Conservation (phyloP, 148 eudicot species). For the Rhododendron ferrugineum region DNA sequence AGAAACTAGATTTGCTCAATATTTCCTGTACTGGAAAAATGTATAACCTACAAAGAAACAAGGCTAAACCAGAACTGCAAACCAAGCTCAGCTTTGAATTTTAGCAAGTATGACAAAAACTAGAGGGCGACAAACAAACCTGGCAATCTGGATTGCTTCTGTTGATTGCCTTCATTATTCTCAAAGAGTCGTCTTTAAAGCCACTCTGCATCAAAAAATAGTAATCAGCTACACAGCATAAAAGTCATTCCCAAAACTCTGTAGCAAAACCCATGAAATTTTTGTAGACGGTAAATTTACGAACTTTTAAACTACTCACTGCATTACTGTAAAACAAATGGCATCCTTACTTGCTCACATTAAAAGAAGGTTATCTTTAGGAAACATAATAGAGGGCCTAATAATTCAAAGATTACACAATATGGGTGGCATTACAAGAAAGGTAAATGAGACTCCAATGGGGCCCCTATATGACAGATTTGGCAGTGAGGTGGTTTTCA, state of each 20-base stretch:
- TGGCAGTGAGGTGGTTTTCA: too few relatives aligned
- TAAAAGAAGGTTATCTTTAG: neutral
- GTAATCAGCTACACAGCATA: neutral
- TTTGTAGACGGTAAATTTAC: neutral
- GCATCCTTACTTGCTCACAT: neutral
- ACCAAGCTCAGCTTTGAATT: neutral
- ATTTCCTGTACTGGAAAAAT: neutral
- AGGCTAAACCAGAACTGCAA: neutral
- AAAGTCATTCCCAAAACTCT: neutral
- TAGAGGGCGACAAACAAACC: slow-evolving; percentile 36
- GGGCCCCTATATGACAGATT: too few relatives aligned
- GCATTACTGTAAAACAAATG: neutral
- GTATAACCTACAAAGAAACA: neutral
- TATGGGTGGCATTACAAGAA: neutral
- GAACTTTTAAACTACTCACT: neutral
- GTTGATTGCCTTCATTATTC: slow-evolving; percentile 55
- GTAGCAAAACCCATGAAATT: neutral
- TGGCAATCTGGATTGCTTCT: slow-evolving; percentile 49
- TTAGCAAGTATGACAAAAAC: neutral
- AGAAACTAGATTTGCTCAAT: neutral
- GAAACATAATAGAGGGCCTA: neutral
- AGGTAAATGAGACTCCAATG: too few relatives aligned
- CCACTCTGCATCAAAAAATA: slow-evolving; percentile 50
- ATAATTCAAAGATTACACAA: neutral
- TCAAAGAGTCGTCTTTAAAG: slow-evolving; percentile 54